Base-by-base conservation (phyloP, 1,284 basidiomycete genomes). In the Ceratobasidium sp. region DNA sequence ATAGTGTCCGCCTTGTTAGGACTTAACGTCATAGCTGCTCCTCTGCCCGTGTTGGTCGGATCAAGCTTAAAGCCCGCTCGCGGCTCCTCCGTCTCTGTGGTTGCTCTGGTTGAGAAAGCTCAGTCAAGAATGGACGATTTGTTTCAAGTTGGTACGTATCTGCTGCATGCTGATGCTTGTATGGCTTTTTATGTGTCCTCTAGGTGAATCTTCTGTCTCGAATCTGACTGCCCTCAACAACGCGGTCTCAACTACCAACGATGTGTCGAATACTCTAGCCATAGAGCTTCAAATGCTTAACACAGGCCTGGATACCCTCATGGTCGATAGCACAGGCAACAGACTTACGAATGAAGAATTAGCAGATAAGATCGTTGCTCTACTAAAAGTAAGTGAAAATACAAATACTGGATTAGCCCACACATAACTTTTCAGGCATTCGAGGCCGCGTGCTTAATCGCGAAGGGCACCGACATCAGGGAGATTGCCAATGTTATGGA, bases 401-500 rank as follows among this genome's bases (percentile, higher is more conserved):
- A 36, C 21, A 12, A 2, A 8, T 39, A 12, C 32, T 21, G 28
- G 36, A 39, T 58, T 41, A 14, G 10, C 1, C 28, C 18, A 23
- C 28, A 8, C 12, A 23, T 50, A 12, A n/a, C 0, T 52, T 50
- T n/a, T 23, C n/a, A 65, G 61, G 23, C 16, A n/a, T 50, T 65
- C 30, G 30, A 23, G 14, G 30, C 28, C 3, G 61, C 48, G 21
- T 48, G 43, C 28, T 34, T 36, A n/a, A 39, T 16, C 5, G 61
- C 48, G 6, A 65, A 65, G 32, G 46, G 52, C 61, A 16, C 46
- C 5, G 8, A 30, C 23, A 65, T 45, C 21, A 46, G 43, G 1
- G 48, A 65, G 23, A 39, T 65, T 32, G 61, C 30, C 23, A 50
- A 65, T 23, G 23, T 65, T 23, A 52, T 65, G 18, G 45, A 52